phyloP scores from a whole-genome alignment of 1,284 basidiomycete species.

The Meira miltonrushii region DNA sequence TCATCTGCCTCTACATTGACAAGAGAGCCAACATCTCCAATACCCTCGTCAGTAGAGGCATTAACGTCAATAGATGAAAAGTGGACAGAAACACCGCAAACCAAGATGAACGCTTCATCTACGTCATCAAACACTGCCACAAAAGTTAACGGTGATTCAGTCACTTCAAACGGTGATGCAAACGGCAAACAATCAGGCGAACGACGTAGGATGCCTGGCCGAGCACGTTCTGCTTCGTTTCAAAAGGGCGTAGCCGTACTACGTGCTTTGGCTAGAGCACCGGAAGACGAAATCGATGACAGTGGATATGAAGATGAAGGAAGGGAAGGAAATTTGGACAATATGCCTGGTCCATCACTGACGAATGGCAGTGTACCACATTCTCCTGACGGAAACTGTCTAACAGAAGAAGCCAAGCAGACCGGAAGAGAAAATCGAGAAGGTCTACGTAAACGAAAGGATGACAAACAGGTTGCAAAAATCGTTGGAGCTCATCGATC shows the following conservation, averaged over 20 bases:
- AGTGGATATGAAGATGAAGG: constrained; percentile 12
- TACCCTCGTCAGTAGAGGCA: neutral
- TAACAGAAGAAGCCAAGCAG: constrained; percentile 16
- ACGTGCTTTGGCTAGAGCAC: constrained; percentile 40
- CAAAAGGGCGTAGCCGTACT: constrained; percentile 49
- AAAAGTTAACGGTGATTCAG: neutral
- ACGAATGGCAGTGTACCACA: neutral
- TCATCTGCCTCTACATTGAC: neutral
- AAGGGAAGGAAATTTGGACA: constrained; percentile 9
- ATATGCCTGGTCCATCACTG: neutral
- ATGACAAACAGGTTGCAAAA: constrained; percentile 16
- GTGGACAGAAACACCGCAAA: too few species aligned
- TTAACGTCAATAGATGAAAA: neutral
- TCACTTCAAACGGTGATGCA: neutral
- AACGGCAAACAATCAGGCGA: neutral
- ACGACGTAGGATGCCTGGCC: too few species aligned
- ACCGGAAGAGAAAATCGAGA: constrained; percentile 16
- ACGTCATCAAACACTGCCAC: neutral
- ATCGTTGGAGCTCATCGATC: constrained; percentile 9
- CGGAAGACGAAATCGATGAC: constrained; percentile 13
- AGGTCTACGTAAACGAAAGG: constrained; percentile 8
- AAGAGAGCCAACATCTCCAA: neutral
- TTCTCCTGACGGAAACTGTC: neutral
- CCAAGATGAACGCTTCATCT: neutral
- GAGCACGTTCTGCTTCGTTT: constrained; percentile 37